phyloP scores from a whole-genome alignment of 306 rosid species.

The Quercus ilex region DNA sequence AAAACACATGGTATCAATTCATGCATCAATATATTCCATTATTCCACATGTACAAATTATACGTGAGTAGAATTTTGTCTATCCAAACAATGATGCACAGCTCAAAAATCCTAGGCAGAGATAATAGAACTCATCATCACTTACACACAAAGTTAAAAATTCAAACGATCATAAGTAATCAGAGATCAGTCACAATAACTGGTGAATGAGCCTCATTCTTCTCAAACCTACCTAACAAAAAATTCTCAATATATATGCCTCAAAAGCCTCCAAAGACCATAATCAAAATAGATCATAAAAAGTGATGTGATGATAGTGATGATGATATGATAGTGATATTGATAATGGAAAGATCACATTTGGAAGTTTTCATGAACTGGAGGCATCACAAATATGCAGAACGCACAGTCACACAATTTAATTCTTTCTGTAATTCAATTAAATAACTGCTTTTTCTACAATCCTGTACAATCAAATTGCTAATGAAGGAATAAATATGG shows the following conservation, averaged over 20 bases:
- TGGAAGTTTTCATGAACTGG: background rate
- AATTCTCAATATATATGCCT: constrained; percentile 1
- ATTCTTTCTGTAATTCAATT: background rate
- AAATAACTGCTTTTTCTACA: background rate
- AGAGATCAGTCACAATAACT: background rate
- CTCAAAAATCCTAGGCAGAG: background rate
- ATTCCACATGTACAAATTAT: background rate
- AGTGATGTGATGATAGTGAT: background rate
- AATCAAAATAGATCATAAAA: constrained; percentile 3
- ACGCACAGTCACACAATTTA: background rate
- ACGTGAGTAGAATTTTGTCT: background rate
- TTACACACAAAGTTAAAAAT: background rate
- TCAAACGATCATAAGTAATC: background rate
- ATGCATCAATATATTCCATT: background rate
- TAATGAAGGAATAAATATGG: constrained; percentile 3
- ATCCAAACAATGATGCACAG: background rate
- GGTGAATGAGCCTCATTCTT: background rate
- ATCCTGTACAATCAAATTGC: background rate
- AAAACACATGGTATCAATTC: background rate
- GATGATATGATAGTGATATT: too few relatives aligned
- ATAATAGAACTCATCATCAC: background rate
- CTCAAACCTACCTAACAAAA: background rate
- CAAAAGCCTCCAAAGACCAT: constrained; percentile 5
- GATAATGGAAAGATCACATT: too few relatives aligned
- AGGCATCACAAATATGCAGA: constrained; percentile 3